Conservation (phyloP, 139 green algal species). For the Volvox africanus region DNA sequence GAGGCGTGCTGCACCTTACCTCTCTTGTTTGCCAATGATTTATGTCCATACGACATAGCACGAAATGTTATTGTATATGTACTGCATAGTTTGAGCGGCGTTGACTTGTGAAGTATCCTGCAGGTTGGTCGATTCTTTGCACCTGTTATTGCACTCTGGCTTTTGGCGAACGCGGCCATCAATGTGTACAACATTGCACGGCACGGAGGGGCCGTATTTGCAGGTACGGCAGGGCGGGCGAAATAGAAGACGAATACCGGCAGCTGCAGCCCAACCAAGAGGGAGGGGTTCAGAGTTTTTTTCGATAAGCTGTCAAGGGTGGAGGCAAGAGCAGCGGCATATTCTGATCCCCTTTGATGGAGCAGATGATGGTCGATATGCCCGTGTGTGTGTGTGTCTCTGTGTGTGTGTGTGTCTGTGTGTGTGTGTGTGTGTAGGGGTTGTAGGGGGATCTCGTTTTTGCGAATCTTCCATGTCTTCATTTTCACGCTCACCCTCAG, state of each 20-base stretch:
- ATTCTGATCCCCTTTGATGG: too few species aligned
- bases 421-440: neutral
- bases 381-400: neutral
- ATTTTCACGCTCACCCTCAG: neutral
- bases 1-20: neutral
- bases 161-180: conserved; percentile 59
- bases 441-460: neutral
- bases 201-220: neutral
- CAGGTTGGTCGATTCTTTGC: conserved; percentile 63
- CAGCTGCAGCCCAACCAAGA: too few species aligned
- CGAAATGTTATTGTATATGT: too few species aligned
- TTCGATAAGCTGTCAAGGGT: too few species aligned
- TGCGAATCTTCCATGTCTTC: neutral
- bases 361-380: neutral
- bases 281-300: too few species aligned
- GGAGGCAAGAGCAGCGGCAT: too few species aligned
- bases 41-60: too few species aligned
- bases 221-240: conserved; percentile 22
- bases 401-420: neutral
- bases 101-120: too few species aligned
- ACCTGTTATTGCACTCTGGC: conserved; percentile 71
- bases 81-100: too few species aligned
- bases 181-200: conserved; percentile 68
- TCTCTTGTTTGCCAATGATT: too few species aligned
- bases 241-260: too few species aligned